Percentiles rank a stretch among this genome's conserved stretches.
These are phyloP conservation scores for Fusarium longipes DNA, from an alignment of 2,329 filamentous ascomycete species.

Conservation along the genomic window DNA sequence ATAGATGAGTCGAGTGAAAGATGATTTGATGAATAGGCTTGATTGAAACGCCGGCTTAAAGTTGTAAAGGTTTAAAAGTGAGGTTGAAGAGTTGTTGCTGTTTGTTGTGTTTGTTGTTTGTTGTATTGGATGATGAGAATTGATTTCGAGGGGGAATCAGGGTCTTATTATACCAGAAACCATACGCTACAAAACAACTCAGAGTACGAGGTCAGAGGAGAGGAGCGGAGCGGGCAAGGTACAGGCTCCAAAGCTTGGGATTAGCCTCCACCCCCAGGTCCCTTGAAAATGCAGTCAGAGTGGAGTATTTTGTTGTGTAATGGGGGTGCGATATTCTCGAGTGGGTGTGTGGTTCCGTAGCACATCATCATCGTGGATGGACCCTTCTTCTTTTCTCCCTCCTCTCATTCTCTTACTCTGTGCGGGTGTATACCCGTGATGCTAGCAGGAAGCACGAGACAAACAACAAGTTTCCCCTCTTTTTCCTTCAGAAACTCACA, in stretches of 20 bases:
- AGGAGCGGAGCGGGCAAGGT: constrained; percentile 29
- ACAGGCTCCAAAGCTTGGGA: constrained; percentile 14
- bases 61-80: neutral
- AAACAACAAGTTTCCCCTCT: constrained; percentile 5
- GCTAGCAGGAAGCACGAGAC: constrained; percentile 22
- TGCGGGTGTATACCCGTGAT: constrained; percentile 23
- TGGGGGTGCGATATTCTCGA: constrained; percentile 15
- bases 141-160: constrained; percentile 15
- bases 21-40: neutral
- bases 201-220: constrained; percentile 5
- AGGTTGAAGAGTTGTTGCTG: constrained; percentile 15
- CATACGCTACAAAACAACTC: neutral
- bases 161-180: constrained; percentile 44
- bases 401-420: neutral
- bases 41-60: constrained; percentile 7
- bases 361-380: constrained; percentile 37
- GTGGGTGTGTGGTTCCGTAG: constrained; percentile 20
- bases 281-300: constrained; percentile 35
- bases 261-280: constrained; percentile 41
- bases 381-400: constrained; percentile 32
- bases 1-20: neutral
- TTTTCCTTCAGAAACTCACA: neutral
- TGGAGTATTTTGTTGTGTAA: constrained; percentile 21
- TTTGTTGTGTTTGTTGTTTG: constrained; percentile 19
- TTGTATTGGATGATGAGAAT: constrained; percentile 10